Percentiles rank a stretch among this genome's conserved stretches.
Evolutionary conservation across 1,284 basidiomycete species (phyloP).

Genomic region (Fomitopsis betulina): DNA sequence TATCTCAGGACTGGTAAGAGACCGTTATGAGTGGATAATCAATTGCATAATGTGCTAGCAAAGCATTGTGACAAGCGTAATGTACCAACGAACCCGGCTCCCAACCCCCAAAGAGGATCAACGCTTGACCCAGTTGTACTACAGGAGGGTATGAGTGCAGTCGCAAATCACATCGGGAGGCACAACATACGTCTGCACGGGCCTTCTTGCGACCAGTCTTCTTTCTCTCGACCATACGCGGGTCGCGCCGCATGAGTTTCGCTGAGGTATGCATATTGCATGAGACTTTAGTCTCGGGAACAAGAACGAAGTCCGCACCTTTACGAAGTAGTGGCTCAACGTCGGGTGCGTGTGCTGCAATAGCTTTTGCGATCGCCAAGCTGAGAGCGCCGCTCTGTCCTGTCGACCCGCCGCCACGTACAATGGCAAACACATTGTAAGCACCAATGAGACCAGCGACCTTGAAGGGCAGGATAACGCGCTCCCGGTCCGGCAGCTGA

Average conservation of each 20-base stretch:
- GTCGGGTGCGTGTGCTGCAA: conserved; percentile 68
- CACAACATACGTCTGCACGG: conserved; percentile 75
- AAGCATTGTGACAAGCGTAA: background rate
- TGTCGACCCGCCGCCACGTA: conserved; percentile 84
- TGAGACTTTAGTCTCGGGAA: background rate
- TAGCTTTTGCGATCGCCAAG: conserved; percentile 79
- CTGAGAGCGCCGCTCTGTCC: conserved; percentile 92
- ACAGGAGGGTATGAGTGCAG: conserved; percentile 9
- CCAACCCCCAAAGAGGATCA: conserved; percentile 32
- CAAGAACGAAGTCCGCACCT: conserved; percentile 41
- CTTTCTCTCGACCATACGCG: conserved; percentile 97
- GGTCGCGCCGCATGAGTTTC: conserved; percentile 86
- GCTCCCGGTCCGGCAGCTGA: conserved; percentile 74
- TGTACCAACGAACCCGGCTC: background rate
- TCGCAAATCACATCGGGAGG: background rate
- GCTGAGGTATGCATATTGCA: conserved; percentile 43
- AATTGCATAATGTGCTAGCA: background rate
- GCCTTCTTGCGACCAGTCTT: conserved; percentile 93
- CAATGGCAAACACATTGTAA: conserved; percentile 90
- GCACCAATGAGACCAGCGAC: conserved; percentile 83
- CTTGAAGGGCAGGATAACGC: conserved; percentile 79
- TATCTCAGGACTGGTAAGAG: background rate
- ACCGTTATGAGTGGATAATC: background rate
- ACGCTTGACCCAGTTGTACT: conserved; percentile 97
- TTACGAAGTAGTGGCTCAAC: conserved; percentile 64